Evolutionary conservation across 2,329 filamentous ascomycete species (phyloP).

Genomic region (Botrytis galanthina): DNA sequence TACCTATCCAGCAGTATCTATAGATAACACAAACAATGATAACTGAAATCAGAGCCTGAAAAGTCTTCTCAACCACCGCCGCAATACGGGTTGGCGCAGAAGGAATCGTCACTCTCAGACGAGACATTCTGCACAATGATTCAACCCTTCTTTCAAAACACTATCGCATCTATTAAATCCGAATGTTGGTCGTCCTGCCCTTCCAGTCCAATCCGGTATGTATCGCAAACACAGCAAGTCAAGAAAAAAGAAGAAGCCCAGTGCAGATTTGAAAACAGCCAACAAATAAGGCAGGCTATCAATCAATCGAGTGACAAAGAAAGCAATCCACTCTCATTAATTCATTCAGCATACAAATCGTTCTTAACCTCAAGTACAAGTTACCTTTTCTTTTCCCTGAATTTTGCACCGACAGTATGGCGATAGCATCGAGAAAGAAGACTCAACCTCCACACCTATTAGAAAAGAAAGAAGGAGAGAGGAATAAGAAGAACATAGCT

Average conservation of each 20-base stretch:
- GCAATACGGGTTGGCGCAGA: constrained; percentile 13
- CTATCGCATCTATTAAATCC: not conserved
- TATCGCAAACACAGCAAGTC: not conserved
- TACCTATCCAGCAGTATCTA: constrained; percentile 37
- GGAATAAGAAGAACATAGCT: not conserved
- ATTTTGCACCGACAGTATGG: not conserved
- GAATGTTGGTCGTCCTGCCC: not conserved
- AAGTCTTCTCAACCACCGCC: constrained; percentile 22
- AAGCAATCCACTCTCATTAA: not conserved
- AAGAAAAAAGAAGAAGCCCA: not conserved
- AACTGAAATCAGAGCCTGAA: constrained; percentile 29
- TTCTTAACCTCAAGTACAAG: not conserved
- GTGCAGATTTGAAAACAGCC: not conserved
- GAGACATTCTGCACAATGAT: constrained; percentile 13
- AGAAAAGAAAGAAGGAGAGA: constrained; percentile 1
- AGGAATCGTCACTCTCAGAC: constrained; percentile 17
- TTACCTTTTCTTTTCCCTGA: not conserved
- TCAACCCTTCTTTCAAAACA: not conserved
- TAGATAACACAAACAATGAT: constrained; percentile 33
- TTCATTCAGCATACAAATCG: not conserved
- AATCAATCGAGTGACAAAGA: not conserved
- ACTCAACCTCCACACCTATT: not conserved
- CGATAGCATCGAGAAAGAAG: not conserved
- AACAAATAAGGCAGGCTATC: not conserved
- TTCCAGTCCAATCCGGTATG: not conserved